Evolutionary conservation across 1,139 yeast genomes (phyloP).

Genomic region (Meyerozyma athensensis): DNA sequence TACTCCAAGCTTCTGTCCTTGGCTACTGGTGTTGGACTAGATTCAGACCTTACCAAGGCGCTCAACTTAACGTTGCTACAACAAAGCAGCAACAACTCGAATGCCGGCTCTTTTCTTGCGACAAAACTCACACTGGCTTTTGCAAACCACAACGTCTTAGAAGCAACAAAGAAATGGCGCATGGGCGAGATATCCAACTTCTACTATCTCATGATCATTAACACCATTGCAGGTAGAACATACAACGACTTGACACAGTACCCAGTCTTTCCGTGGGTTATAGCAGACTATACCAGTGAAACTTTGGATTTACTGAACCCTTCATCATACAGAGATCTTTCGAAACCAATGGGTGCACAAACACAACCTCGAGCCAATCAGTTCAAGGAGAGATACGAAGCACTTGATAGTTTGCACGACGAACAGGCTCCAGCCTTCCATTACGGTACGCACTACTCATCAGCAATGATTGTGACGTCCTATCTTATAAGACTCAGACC

Average conservation of each 20-base stretch:
- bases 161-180: slow-evolving; percentile 68
- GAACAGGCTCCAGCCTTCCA: slow-evolving; percentile 64
- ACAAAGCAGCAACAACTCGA: slow-evolving; percentile 4
- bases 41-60: slow-evolving; percentile 48
- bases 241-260: slow-evolving; percentile 84
- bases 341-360: slow-evolving; percentile 92
- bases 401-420: slow-evolving; percentile 50
- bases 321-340: slow-evolving; percentile 60
- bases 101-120: slow-evolving; percentile 20
- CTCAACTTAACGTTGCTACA: slow-evolving; percentile 8
- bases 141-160: slow-evolving; percentile 27
- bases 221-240: slow-evolving; percentile 82
- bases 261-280: slow-evolving; percentile 88
- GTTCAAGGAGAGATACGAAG: slow-evolving; percentile 67
- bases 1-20: slow-evolving; percentile 43
- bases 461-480: slow-evolving; percentile 87
- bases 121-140: slow-evolving; percentile 36
- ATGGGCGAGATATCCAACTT: slow-evolving; percentile 76
- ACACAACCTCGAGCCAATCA: slow-evolving; percentile 50
- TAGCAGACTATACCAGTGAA: slow-evolving; percentile 71
- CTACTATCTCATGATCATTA: slow-evolving; percentile 70
- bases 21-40: slow-evolving; percentile 46
- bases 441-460: slow-evolving; percentile 88
- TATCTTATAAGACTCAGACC: slow-evolving; percentile 73
- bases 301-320: slow-evolving; percentile 58